Evolutionary conservation across 805 yeast species (phyloP), one percentile per base, ranked within the genome.

Genomic region (Metschnikowia aberdeeniae): DNA sequence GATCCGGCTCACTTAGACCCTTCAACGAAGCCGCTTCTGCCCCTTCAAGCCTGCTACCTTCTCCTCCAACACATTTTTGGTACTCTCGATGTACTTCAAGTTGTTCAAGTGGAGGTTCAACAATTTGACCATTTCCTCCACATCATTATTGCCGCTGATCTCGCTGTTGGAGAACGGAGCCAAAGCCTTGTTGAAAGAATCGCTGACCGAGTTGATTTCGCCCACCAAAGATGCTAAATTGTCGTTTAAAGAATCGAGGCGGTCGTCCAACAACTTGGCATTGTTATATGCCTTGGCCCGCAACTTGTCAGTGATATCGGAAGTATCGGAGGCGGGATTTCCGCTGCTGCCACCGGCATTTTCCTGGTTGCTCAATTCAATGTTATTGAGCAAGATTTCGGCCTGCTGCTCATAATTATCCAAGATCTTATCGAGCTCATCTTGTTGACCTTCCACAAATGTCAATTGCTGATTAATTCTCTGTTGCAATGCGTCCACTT

Each of bases 361-460:
- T 10, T 46, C 53, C 27, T 44, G 30, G 34, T 53, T 54, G 45
- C 55, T 59, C 36, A 63, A 52, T 44, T 69, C 74, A 36, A 68
- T 62, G 48, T 64, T 67, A 49, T 57, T 64, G 46, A 79, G 63
- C 30, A 79, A 58, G 6, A 67, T 60, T 50, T 81, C 86, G 3
- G 84, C 81, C 59, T 85, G 89, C 51, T 70, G 74, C 63, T 93
- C 98, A 59, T 90, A 90, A 50, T 84, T 84, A 52, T 85, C 85
- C 51, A 93, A 75, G 56, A 92, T 76, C 12, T 77, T 72, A 48
- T 92, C 99, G 40, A 93, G 70, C 58, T 92, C 98, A 47, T 86
- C 88, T 61, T 93, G 99, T 62, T 93, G 98, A 55, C 84, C 84
- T 58, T 86, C 93, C 41, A 93, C 85, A 59, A 89, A 92, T 34